Percentiles rank a stretch among this genome's conserved stretches.
These are phyloP conservation scores for Orbilia blumenaviensis DNA, from an alignment of 2,329 filamentous ascomycete species.

Conservation along the genomic window DNA sequence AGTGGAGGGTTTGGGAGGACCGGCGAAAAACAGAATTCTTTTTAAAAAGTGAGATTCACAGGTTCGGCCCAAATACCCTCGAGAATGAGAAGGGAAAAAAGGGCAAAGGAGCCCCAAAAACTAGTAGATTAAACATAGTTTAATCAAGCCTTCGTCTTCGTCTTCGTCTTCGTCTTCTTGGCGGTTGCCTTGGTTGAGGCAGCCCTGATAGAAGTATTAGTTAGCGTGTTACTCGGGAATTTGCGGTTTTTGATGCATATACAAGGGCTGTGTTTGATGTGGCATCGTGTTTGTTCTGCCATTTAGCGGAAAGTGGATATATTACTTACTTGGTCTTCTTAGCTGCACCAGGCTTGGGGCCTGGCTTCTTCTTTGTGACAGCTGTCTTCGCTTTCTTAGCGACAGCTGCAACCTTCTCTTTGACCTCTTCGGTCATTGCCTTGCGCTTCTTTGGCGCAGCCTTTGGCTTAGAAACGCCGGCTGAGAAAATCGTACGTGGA, in stretches of 20 bases:
- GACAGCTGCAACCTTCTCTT: conserved; percentile 36
- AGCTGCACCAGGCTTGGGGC: conserved; percentile 25
- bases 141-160: conserved; percentile 46
- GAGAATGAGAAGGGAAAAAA: conserved; percentile 6
- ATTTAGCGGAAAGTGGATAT: background rate
- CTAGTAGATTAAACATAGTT: background rate
- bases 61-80: background rate
- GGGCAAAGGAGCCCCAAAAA: background rate
- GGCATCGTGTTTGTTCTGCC: background rate
- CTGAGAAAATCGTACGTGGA: conserved; percentile 33
- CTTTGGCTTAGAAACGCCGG: conserved; percentile 43
- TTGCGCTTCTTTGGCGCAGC: conserved; percentile 37
- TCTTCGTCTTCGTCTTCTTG: conserved; percentile 50
- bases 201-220: conserved; percentile 12
- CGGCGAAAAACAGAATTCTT: background rate
- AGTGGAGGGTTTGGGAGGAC: background rate
- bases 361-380: conserved; percentile 36
- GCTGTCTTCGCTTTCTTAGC: conserved; percentile 35
- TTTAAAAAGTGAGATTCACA: background rate
- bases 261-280: background rate
- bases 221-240: conserved; percentile 5
- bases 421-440: conserved; percentile 20
- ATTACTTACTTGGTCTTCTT: conserved; percentile 48
- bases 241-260: background rate
- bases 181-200: conserved; percentile 28